Evolutionary conservation across 768 basidiomycete genomes (phyloP).

Genomic region (Tylopilus sp.): DNA sequence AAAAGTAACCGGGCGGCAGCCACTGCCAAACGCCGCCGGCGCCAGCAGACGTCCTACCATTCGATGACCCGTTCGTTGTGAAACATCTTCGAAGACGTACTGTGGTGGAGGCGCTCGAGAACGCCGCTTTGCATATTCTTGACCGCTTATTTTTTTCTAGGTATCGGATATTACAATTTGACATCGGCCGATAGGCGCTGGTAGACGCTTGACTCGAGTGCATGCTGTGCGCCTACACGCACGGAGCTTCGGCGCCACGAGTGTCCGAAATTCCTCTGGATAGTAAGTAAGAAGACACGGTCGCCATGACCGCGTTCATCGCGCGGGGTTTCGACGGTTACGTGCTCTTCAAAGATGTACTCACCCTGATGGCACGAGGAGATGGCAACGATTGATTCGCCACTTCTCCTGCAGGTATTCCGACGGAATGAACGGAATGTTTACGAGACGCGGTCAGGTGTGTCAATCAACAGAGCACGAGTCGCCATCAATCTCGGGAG

Average conservation of each 20-base stretch:
- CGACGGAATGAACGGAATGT: neutral
- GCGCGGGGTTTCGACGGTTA: slow-evolving; percentile 11
- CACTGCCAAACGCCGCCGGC: neutral
- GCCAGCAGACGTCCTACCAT: neutral
- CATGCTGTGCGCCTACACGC: slow-evolving; percentile 1
- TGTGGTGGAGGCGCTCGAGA: slow-evolving; percentile 10
- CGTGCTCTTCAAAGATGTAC: slow-evolving; percentile 2
- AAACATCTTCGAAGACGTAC: neutral
- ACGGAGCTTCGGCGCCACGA: neutral
- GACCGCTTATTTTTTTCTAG: slow-evolving; percentile 9
- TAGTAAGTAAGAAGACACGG: slow-evolving; percentile 1
- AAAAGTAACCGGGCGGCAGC: neutral
- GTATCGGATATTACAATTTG: neutral
- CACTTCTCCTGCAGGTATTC: slow-evolving; percentile 8
- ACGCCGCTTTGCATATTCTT: slow-evolving; percentile 2
- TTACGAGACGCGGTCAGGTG: neutral
- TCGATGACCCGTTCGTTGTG: slow-evolving; percentile 8
- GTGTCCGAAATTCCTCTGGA: neutral
- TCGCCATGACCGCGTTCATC: slow-evolving; percentile 9
- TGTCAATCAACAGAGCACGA: slow-evolving; percentile 5
- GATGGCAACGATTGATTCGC: slow-evolving; percentile 3
- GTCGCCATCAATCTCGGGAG: slow-evolving; percentile 2
- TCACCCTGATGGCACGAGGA: slow-evolving; percentile 2
- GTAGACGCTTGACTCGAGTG: slow-evolving; percentile 4
- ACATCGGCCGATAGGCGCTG: neutral